phyloP scores from a whole-genome alignment of 331 rosid species.

The Acacia pycnantha region DNA sequence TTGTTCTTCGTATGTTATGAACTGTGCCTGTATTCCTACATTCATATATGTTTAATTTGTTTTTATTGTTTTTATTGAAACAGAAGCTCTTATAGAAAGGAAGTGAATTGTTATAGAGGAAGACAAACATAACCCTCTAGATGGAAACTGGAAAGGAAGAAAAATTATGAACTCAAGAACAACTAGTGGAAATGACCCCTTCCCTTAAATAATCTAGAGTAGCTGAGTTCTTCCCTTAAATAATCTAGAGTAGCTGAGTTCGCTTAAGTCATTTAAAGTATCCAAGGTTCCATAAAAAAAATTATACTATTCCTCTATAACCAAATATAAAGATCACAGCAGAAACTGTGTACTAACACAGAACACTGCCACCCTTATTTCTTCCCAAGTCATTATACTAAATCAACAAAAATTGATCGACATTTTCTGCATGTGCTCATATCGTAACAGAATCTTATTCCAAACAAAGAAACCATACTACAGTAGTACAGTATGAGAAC shows the following conservation, averaged over 20 bases:
- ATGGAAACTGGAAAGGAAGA: background rate
- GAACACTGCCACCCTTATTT: background rate
- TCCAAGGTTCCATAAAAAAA: background rate
- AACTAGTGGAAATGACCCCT: background rate
- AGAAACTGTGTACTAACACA: background rate
- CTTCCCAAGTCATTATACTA: background rate
- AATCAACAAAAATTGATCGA: background rate
- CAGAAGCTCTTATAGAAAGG: too few relatives aligned
- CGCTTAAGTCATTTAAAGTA: background rate
- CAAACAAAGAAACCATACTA: background rate
- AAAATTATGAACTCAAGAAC: background rate
- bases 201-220: too few relatives aligned
- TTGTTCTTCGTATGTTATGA: conserved; percentile 7
- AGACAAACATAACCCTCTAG: background rate
- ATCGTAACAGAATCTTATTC: background rate
- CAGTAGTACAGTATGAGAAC: background rate
- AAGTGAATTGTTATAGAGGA: background rate
- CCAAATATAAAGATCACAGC: background rate
- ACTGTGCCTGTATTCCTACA: background rate
- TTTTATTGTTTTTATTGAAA: background rate
- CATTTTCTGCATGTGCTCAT: background rate
- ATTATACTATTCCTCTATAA: background rate
- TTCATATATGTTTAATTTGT: background rate
- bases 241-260: background rate
- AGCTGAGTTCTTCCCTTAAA: too few relatives aligned